phyloP scores from a whole-genome alignment of 2,329 filamentous ascomycete species.

The Pestalotiopsis sp. region DNA sequence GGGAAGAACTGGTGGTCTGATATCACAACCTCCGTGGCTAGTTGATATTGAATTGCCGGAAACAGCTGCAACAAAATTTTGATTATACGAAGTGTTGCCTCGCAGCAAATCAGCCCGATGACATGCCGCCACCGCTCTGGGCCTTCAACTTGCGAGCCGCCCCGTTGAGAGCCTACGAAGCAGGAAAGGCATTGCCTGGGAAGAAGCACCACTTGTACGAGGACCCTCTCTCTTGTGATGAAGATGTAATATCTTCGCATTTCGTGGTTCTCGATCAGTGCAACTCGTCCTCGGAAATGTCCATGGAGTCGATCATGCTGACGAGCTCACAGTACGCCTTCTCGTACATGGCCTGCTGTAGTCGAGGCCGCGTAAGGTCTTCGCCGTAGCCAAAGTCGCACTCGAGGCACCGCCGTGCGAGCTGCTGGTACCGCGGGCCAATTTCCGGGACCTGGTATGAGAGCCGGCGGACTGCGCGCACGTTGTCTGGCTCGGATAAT shows the following conservation, averaged over 20 bases:
- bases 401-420: slow-evolving; percentile 15
- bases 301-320: not conserved
- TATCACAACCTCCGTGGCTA: not conserved
- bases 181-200: no score
- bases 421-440: slow-evolving; percentile 12
- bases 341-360: slow-evolving; percentile 6
- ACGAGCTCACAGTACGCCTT: not conserved
- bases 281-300: not conserved
- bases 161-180: no score
- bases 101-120: no score
- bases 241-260: no score
- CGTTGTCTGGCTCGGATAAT: slow-evolving; percentile 3
- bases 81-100: no score
- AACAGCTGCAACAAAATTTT: no score
- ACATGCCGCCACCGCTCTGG: no score
- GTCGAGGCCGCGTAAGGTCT: not conserved
- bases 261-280: no score
- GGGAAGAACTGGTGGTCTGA: not conserved
- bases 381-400: slow-evolving; percentile 18
- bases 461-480: slow-evolving; percentile 6
- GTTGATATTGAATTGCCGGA: slow-evolving; percentile 6
- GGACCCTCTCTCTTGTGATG: no score
- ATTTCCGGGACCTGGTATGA: not conserved
- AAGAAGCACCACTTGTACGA: no score
- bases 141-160: no score